These are phyloP conservation scores for Zygosaccharomyces sapae DNA, from an alignment of 1,139 yeast species.

Conservation along the genomic window DNA sequence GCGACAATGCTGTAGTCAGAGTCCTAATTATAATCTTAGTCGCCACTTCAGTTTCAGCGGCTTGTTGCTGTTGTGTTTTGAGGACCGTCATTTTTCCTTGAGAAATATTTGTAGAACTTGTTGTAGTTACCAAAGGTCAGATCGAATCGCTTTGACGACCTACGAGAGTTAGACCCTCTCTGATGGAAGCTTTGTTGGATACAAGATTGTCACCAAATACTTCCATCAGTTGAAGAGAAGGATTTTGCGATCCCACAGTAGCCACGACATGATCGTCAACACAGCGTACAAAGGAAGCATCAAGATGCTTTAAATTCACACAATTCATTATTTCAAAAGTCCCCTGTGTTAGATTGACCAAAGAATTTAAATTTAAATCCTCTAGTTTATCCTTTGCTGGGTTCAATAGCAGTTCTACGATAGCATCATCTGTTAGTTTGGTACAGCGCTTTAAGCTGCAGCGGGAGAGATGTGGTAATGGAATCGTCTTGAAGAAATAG, in stretches of 20 bases:
- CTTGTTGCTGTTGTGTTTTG: background rate
- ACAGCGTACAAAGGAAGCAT: slow-evolving; percentile 71
- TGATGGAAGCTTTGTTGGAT: slow-evolving; percentile 49
- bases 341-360: slow-evolving; percentile 52
- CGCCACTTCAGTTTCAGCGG: background rate
- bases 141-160: slow-evolving; percentile 73
- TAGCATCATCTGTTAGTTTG: slow-evolving; percentile 57
- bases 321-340: slow-evolving; percentile 49
- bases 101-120: background rate
- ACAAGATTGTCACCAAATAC: slow-evolving; percentile 76
- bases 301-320: slow-evolving; percentile 60
- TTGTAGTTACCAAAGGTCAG: slow-evolving; percentile 20
- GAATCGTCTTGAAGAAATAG: slow-evolving; percentile 46
- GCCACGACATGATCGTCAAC: slow-evolving; percentile 62
- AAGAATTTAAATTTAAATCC: slow-evolving; percentile 66
- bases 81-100: background rate
- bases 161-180: slow-evolving; percentile 57
- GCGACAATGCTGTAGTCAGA: slow-evolving; percentile 2
- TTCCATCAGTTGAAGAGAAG: slow-evolving; percentile 60
- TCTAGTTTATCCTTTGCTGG: slow-evolving; percentile 58
- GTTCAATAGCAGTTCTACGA: slow-evolving; percentile 58
- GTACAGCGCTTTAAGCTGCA: slow-evolving; percentile 66
- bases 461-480: slow-evolving; percentile 54
- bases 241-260: slow-evolving; percentile 52
- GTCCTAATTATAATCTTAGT: background rate